Conservation (phyloP, 768 basidiomycete species). For the Boletus rubescentipes region DNA sequence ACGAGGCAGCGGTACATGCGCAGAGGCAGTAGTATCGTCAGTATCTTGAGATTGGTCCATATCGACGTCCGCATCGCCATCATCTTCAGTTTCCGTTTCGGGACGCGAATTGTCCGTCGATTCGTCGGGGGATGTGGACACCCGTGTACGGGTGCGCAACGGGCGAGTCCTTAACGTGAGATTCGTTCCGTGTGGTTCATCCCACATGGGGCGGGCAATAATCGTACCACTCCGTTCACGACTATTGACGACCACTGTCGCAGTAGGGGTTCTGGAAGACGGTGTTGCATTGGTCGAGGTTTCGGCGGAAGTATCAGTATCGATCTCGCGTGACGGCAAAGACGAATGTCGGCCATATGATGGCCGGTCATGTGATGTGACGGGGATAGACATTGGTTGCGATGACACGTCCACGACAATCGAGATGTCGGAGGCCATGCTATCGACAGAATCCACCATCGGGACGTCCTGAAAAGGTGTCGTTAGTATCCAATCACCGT, state of each 20-base stretch:
- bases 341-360: constrained; percentile 22
- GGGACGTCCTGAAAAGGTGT: constrained; percentile 30
- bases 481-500: constrained; percentile 6
- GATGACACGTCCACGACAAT: constrained; percentile 22
- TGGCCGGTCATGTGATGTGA: constrained; percentile 22
- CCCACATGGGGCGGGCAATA: constrained; percentile 65
- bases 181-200: constrained; percentile 32
- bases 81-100: constrained; percentile 80
- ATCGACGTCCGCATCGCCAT: constrained; percentile 55
- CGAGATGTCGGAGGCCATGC: constrained; percentile 21
- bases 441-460: constrained; percentile 29
- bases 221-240: constrained; percentile 77
- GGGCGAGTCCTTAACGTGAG: constrained; percentile 31
- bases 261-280: constrained; percentile 58
- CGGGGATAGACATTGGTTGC: constrained; percentile 14
- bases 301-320: constrained; percentile 63
- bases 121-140: constrained; percentile 41
- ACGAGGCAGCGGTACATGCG: constrained; percentile 33
- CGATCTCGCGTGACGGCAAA: constrained; percentile 41
- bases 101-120: constrained; percentile 55
- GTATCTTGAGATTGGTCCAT: constrained; percentile 44
- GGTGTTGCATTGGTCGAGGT: constrained; percentile 61
- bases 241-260: constrained; percentile 53
- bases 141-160: constrained; percentile 29
- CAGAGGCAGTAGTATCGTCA: constrained; percentile 29